Evolutionary conservation across 2,329 filamentous ascomycete species (phyloP), one percentile per base, ranked within the genome.

Genomic region (Fusarium sp.): DNA sequence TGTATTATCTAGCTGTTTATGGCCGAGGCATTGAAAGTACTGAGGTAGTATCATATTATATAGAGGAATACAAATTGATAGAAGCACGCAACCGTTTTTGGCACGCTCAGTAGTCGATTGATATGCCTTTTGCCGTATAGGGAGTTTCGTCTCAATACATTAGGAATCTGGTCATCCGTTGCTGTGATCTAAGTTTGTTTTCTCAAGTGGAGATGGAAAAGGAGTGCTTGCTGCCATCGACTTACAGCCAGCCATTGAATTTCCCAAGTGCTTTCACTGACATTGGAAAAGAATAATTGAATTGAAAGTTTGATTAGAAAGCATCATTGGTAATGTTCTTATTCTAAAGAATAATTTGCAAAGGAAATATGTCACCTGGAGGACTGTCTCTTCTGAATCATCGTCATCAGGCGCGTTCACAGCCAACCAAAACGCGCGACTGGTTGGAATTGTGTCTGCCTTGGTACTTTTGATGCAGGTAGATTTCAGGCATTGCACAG

Each of bases 381-480:
- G 10, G 32, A 27, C 32, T 38, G 56, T 42, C 29, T 49, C 49
- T 64, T 50, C 49, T 24, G 24, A 32, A 44, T 45, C 40, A 42
- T 20, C 14, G 20, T n/a, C 38, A 16, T 20, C 38, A 50, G 55
- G 38, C 43, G 47, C 63, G 49, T 56, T 20, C 4, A 30, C 32
- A 24, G n/a, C 72, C 63, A 69, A 65, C 52, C 59, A 61, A 65
- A 58, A 68, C 68, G 70, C 73, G 75, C 62, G 32, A 38, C 29
- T 59, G 58, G 46, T 8, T 45, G 38, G 27, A 27, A 32, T 30
- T 47, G 54, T 73, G 50, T 76, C 71, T 75, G 73, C 73, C 73
- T 77, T 34, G 74, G 63, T 76, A 79, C 78, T 49, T 71, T 43
- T 55, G 45, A 25, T 34, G n/a, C 24, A 75, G 42, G 78, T 81